These are phyloP conservation scores for Caryopteris hybrid DNA, from an alignment of 305 asterid species.

Conservation along the genomic window DNA sequence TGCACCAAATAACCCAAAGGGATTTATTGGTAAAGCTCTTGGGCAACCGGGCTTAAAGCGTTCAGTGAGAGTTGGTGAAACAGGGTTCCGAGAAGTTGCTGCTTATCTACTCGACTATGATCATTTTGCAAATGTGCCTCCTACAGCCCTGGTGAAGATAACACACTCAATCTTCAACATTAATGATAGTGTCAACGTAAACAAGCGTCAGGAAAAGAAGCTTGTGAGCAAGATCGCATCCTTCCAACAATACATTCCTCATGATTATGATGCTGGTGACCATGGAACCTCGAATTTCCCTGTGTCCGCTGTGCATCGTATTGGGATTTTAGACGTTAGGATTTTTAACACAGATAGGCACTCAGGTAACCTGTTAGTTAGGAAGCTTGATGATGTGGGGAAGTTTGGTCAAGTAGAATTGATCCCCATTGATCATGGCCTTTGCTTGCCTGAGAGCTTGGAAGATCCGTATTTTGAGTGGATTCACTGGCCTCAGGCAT, in stretches of 20 bases:
- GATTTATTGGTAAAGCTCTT: slow-evolving; percentile 88
- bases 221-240: slow-evolving; percentile 92
- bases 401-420: slow-evolving; percentile 87
- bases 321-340: slow-evolving; percentile 94
- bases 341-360: slow-evolving; percentile 94
- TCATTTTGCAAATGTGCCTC: slow-evolving; percentile 90
- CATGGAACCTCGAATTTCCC: slow-evolving; percentile 97
- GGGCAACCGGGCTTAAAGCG: slow-evolving; percentile 94
- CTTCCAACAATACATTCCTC: slow-evolving; percentile 74
- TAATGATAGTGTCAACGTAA: slow-evolving; percentile 78
- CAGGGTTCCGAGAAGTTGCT: slow-evolving; percentile 95
- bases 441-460: slow-evolving; percentile 88
- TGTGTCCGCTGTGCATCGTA: slow-evolving; percentile 81
- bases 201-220: slow-evolving; percentile 46
- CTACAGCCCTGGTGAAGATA: slow-evolving; percentile 89
- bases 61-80: slow-evolving; percentile 90
- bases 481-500: slow-evolving; percentile 99
- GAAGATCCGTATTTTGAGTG: slow-evolving; percentile 98
- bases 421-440: slow-evolving; percentile 94
- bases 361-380: slow-evolving; percentile 90
- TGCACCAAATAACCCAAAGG: slow-evolving; percentile 96
- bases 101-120: slow-evolving; percentile 89
- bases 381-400: slow-evolving; percentile 79
- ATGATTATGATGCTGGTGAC: slow-evolving; percentile 94
- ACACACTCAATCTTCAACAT: slow-evolving; percentile 84